These are phyloP conservation scores for Nemania sp. DNA, from an alignment of 2,329 filamentous ascomycete species.

Conservation along the genomic window DNA sequence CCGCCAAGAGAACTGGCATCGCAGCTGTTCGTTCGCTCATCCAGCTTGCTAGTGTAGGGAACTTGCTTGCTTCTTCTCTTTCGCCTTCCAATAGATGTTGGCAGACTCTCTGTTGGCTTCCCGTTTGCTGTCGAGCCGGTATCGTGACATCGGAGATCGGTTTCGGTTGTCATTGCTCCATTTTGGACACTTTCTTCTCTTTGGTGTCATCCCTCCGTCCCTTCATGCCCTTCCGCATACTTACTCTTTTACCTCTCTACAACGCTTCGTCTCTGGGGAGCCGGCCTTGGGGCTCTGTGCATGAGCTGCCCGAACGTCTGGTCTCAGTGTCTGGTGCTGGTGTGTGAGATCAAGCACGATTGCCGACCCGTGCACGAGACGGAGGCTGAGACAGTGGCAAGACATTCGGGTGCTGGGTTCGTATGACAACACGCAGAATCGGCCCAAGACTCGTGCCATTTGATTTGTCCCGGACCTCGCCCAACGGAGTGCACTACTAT, in stretches of 20 bases:
- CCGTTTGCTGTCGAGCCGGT: constrained; percentile 6
- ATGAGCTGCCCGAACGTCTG: constrained; percentile 4
- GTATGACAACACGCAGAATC: constrained; percentile 21
- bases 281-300: neutral
- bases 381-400: constrained; percentile 32
- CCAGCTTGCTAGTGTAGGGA: neutral
- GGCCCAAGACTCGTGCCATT: too few species aligned
- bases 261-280: neutral
- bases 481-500: too few species aligned
- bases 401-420: constrained; percentile 28
- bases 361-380: constrained; percentile 11
- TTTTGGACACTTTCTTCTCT: neutral
- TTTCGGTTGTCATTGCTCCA: neutral
- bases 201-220: neutral
- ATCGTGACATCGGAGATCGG: neutral
- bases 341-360: too few species aligned
- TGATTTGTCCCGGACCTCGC: too few species aligned
- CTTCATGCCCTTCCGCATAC: neutral
- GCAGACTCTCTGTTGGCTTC: constrained; percentile 5
- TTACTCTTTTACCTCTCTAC: too few species aligned
- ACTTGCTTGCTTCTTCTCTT: neutral
- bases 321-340: too few species aligned
- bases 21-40: constrained; percentile 4
- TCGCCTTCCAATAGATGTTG: constrained; percentile 7
- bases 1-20: constrained; percentile 1